Conservation (phyloP, 108 stramenopile genomes). For the Cylindrotheca closterium region DNA sequence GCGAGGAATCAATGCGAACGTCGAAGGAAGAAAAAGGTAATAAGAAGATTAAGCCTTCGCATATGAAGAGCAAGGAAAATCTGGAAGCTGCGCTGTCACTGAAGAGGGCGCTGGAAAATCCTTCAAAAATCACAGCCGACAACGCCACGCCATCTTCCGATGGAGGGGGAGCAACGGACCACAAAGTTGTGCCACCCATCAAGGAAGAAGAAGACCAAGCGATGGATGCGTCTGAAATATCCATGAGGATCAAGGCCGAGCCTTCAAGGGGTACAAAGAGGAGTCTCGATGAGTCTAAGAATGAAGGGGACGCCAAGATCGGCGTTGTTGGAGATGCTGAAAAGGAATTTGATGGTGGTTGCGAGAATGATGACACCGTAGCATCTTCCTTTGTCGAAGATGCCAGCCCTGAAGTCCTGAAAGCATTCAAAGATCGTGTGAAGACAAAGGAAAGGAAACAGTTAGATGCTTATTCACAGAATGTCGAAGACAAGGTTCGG, state of each 20-base stretch:
- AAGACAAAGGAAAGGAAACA: constrained; percentile 68
- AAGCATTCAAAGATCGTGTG: constrained; percentile 77
- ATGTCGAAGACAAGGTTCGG: constrained; percentile 88
- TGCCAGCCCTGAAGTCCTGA: constrained; percentile 44
- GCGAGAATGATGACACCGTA: constrained; percentile 39
- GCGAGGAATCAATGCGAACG: constrained; percentile 10
- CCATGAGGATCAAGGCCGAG: constrained; percentile 9
- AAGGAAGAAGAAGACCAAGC: constrained; percentile 32
- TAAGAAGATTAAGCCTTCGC: constrained; percentile 47
- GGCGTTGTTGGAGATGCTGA: constrained; percentile 29
- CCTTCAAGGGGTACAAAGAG: constrained; percentile 24
- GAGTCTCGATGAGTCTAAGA: constrained; percentile 25
- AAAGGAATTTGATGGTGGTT: constrained; percentile 44
- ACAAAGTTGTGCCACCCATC: constrained; percentile 15
- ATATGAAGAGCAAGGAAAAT: constrained; percentile 55
- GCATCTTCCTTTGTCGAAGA: constrained; percentile 35
- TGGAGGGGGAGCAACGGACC: constrained; percentile 3
- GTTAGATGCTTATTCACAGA: constrained; percentile 76
- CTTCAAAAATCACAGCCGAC: background rate
- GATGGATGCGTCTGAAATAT: constrained; percentile 9
- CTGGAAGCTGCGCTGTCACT: constrained; percentile 60
- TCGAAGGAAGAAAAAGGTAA: constrained; percentile 23
- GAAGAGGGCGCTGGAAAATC: constrained; percentile 46
- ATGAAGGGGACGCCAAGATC: constrained; percentile 8
- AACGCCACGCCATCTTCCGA: background rate